Evolutionary conservation across 140 eudicot species (phyloP).

Genomic region (Cichorium intybus): DNA sequence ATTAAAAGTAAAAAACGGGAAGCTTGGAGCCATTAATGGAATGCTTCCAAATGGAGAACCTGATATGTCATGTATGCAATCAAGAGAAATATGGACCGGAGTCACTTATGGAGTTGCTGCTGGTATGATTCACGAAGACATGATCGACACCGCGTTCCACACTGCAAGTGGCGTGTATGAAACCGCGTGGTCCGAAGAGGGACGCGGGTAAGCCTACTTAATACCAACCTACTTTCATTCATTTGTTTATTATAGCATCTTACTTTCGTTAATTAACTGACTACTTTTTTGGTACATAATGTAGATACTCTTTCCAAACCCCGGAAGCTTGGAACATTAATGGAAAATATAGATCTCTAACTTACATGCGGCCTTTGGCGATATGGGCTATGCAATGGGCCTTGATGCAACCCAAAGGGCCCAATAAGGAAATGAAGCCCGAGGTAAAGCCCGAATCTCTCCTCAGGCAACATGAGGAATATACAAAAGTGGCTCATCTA

Average conservation of each 20-base stretch:
- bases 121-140: constrained; percentile 87
- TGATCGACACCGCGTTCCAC: constrained; percentile 72
- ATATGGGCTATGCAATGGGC: constrained; percentile 99
- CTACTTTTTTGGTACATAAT: not conserved
- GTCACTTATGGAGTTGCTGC: constrained; percentile 96
- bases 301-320: constrained; percentile 85
- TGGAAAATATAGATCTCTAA: constrained; percentile 67
- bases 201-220: constrained; percentile 58
- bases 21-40: constrained; percentile 84
- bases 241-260: no score
- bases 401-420: constrained; percentile 49
- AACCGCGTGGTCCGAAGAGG: constrained; percentile 78
- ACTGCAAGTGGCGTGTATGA: constrained; percentile 81
- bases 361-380: constrained; percentile 90
- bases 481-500: constrained; percentile 62
- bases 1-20: constrained; percentile 68
- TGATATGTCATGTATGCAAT: constrained; percentile 82
- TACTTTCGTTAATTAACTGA: no score
- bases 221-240: no score
- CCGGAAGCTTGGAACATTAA: constrained; percentile 87
- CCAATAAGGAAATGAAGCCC: constrained; percentile 42
- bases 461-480: constrained; percentile 58
- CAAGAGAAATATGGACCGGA: constrained; percentile 96
- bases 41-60: constrained; percentile 91
- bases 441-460: constrained; percentile 53